Base-by-base conservation (phyloP, 2,329 filamentous ascomycete genomes). In the Hansfordia pulvinata region DNA sequence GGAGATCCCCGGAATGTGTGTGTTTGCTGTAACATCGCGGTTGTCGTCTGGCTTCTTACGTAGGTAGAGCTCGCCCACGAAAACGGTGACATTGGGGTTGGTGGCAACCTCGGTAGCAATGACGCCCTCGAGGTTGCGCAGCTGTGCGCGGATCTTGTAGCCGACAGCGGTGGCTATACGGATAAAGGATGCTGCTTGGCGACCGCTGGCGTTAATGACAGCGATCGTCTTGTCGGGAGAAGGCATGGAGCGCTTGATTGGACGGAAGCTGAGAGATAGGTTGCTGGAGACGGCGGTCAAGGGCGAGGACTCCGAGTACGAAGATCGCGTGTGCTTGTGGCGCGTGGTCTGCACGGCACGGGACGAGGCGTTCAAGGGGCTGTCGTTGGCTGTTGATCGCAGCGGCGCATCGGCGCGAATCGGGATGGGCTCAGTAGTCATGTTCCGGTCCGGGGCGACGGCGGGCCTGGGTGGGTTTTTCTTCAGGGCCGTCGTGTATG, bases 141-240 rank as follows among this genome's bases (percentile, higher is more conserved):
- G 67, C 58, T 96, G 90, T 17, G 86, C 90, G 45, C 83, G 81
- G 30, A 98, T 88, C 50, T 78, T 74, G 62, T 90, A 96, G 38
- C 90, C 90, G 30, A 96, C 78, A 33, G 90, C 90, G 23, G 83
- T 83, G 31, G 88, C 88, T 47, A 93, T 85, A 40, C 90, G 80
- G 42, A 94, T 90, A 45, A 98, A 75, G 32, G 86, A 94, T 31
- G 88, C 88, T 37, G 88, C 85, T 63, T 98, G 90, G 43, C 90
- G 81, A 46, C 90, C 90, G 50, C 84, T 88, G 49, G 84, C 84
- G 58, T 96, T 96, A 59, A 96, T 86, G 47, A 93, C 77, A 48
- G 86, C 88, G 45, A 93, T 84, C 29, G 81, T 90, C 60, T 86
- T 90, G 48, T 69, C 64, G 23, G 68, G 66, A 17, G 60, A 57